phyloP scores from a whole-genome alignment of 2,329 filamentous ascomycete species.

The Ilyonectria mors-panacis region DNA sequence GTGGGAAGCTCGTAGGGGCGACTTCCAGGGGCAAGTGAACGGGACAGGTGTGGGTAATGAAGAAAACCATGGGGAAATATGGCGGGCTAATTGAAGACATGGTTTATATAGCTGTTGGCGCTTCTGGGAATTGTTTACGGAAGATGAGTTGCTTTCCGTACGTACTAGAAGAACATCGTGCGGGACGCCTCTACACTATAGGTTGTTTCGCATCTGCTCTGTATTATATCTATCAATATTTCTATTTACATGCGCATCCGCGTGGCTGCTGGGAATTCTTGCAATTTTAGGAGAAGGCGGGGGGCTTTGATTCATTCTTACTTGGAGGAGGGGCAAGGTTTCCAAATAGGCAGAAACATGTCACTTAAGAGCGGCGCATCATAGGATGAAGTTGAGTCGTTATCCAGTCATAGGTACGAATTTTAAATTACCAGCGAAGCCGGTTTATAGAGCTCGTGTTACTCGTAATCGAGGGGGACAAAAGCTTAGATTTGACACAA shows the following conservation, averaged over 20 bases:
- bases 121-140: slow-evolving; percentile 23
- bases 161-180: slow-evolving; percentile 12
- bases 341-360: too few relatives aligned
- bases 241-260: slow-evolving; percentile 3
- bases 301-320: background rate
- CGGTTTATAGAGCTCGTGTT: too few relatives aligned
- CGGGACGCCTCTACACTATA: slow-evolving; percentile 18
- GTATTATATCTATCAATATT: slow-evolving; percentile 29
- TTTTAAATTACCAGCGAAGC: too few relatives aligned
- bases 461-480: too few relatives aligned
- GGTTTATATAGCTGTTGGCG: slow-evolving; percentile 24
- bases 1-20: background rate
- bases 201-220: slow-evolving; percentile 24
- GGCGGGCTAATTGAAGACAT: slow-evolving; percentile 26
- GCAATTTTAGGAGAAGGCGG: background rate
- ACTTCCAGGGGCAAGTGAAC: slow-evolving; percentile 12
- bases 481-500: too few relatives aligned
- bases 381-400: too few relatives aligned
- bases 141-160: slow-evolving; percentile 13
- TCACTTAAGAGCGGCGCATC: too few relatives aligned
- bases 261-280: too few relatives aligned
- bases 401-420: too few relatives aligned
- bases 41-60: slow-evolving; percentile 1
- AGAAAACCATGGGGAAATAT: slow-evolving; percentile 13
- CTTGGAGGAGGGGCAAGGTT: background rate